Conservation (phyloP, 495 filamentous ascomycete genomes). For the Penicillium lagena region DNA sequence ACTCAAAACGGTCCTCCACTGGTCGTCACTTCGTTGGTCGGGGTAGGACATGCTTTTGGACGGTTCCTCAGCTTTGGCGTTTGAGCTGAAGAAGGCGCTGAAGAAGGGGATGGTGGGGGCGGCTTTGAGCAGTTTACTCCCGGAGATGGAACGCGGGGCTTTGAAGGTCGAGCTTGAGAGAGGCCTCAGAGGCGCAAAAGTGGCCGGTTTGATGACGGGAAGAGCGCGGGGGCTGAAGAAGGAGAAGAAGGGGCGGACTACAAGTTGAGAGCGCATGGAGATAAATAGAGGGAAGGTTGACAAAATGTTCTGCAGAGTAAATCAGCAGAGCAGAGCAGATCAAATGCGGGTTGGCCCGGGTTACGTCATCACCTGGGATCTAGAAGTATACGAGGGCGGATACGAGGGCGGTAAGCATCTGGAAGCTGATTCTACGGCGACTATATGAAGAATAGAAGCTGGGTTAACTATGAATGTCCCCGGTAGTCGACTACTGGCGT, state of each 20-base stretch:
- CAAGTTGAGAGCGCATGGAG: constrained; percentile 23
- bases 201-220: constrained; percentile 21
- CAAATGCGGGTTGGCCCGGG: neutral
- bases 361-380: constrained; percentile 18
- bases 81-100: constrained; percentile 68
- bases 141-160: constrained; percentile 25
- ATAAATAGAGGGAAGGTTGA: neutral
- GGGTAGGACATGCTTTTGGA: constrained; percentile 68
- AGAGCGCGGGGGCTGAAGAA: constrained; percentile 14
- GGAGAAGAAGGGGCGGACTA: constrained; percentile 39
- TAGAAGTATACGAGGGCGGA: too few species aligned
- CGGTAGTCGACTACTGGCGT: too few species aligned
- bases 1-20: constrained; percentile 82
- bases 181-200: constrained; percentile 16
- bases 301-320: neutral
- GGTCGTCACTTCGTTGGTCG: constrained; percentile 67
- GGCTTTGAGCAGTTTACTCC: constrained; percentile 40
- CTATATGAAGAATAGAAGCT: too few species aligned
- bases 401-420: too few species aligned
- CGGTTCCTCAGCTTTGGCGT: constrained; percentile 25
- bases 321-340: too few species aligned
- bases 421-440: too few species aligned
- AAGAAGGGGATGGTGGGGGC: constrained; percentile 74
- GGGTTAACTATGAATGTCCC: too few species aligned
- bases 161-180: constrained; percentile 16